phyloP scores from a whole-genome alignment of 2,329 filamentous ascomycete genomes.

The Talaromyces amestolkiae region DNA sequence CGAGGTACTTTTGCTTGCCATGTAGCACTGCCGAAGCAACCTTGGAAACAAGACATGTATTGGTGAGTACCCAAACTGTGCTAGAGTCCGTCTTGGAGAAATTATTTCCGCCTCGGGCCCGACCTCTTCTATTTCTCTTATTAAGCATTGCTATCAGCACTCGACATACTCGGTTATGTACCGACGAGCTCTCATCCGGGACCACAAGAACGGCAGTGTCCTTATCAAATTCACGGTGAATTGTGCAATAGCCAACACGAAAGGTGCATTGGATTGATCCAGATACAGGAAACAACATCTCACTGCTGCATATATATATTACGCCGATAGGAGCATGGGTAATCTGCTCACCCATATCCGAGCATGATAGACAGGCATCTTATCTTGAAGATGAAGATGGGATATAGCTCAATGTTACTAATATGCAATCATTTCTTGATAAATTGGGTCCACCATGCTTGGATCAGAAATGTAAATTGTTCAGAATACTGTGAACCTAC shows the following conservation, averaged over 20 bases:
- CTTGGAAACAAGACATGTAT: background rate
- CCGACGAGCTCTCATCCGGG: background rate
- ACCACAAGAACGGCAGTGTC: background rate
- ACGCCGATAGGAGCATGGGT: background rate
- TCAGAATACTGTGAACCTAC: no score
- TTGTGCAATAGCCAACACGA: background rate
- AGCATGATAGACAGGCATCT: background rate
- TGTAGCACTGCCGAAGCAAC: background rate
- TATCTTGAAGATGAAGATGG: background rate
- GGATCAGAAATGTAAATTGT: no score
- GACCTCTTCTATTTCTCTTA: background rate
- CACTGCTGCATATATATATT: background rate
- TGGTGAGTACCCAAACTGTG: background rate
- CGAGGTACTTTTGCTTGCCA: background rate
- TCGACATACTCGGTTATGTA: background rate
- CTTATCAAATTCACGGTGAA: background rate
- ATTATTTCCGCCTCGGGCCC: background rate
- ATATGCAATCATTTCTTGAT: no score
- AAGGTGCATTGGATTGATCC: background rate
- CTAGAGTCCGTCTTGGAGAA: background rate
- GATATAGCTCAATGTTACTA: no score
- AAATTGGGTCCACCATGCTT: no score
- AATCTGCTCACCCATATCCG: background rate
- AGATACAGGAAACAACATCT: background rate
- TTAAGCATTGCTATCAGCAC: background rate